phyloP scores from a whole-genome alignment of 2,329 filamentous ascomycete genomes.

The Colletotrichum agaves region DNA sequence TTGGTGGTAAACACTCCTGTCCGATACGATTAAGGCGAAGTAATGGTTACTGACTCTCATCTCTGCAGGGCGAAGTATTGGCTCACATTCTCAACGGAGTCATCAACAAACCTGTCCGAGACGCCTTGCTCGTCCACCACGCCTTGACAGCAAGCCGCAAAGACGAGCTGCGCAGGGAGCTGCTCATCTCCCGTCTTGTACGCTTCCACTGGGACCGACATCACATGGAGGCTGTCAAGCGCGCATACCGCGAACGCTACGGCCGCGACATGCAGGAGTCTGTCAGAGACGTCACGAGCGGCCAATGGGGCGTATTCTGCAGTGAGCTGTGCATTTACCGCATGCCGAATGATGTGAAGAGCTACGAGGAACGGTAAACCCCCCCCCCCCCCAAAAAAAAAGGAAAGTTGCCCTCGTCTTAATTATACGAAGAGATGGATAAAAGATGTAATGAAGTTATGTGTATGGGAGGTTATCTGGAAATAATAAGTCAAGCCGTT shows the following conservation, averaged over 20 bases:
- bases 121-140: slow-evolving; percentile 90
- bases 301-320: slow-evolving; percentile 83
- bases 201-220: slow-evolving; percentile 91
- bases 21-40: background rate
- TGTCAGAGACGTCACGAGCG: slow-evolving; percentile 79
- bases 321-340: slow-evolving; percentile 73
- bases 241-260: slow-evolving; percentile 83
- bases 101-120: slow-evolving; percentile 94
- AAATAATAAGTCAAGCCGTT: background rate
- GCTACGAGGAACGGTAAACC: slow-evolving; percentile 53
- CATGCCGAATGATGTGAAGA: slow-evolving; percentile 68
- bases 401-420: background rate
- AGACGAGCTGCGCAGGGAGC: slow-evolving; percentile 80
- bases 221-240: slow-evolving; percentile 84
- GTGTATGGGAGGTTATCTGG: slow-evolving; percentile 17
- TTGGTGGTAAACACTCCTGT: slow-evolving; percentile 77
- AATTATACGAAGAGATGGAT: background rate
- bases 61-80: slow-evolving; percentile 83
- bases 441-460: slow-evolving; percentile 27
- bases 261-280: slow-evolving; percentile 78
- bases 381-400: too few species aligned
- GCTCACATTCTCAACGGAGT: slow-evolving; percentile 96
- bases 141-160: slow-evolving; percentile 80
- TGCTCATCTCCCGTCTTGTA: slow-evolving; percentile 88
- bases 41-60: slow-evolving; percentile 8